These are phyloP conservation scores for Pythium aristosporum DNA, from an alignment of 352 stramenopile species.

Conservation along the genomic window DNA sequence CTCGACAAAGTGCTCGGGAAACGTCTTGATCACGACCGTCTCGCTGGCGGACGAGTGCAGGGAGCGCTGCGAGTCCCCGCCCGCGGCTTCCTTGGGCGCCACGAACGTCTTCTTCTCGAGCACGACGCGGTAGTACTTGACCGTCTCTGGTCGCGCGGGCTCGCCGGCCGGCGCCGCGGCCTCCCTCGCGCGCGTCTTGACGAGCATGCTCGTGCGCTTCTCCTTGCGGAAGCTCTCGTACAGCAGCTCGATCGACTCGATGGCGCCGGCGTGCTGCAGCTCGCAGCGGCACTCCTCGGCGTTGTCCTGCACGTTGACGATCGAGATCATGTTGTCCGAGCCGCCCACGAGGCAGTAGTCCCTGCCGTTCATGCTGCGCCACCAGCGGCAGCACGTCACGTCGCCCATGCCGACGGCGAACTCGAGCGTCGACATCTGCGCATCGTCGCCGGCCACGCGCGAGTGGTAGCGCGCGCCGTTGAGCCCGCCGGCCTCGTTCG, in stretches of 20 bases:
- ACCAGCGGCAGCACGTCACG: slow-evolving; percentile 74
- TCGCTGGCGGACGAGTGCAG: slow-evolving; percentile 10
- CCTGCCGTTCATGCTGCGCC: slow-evolving; percentile 75
- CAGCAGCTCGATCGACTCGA: slow-evolving; percentile 75
- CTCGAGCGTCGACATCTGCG: slow-evolving; percentile 85
- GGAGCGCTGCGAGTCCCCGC: too few relatives aligned
- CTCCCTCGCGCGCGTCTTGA: slow-evolving; percentile 44
- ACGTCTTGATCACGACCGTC: slow-evolving; percentile 75
- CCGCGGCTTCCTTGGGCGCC: slow-evolving; percentile 24
- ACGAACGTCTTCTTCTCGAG: slow-evolving; percentile 75
- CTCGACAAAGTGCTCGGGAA: slow-evolving; percentile 84
- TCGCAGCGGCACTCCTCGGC: slow-evolving; percentile 83
- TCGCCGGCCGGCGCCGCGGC: neutral
- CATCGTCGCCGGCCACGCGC: slow-evolving; percentile 73
- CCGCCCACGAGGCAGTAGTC: slow-evolving; percentile 86
- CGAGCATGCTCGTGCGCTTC: slow-evolving; percentile 79
- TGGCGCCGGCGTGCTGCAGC: slow-evolving; percentile 55
- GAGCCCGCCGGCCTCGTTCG: slow-evolving; percentile 72
- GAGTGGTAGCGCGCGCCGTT: slow-evolving; percentile 84
- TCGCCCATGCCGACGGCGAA: slow-evolving; percentile 69
- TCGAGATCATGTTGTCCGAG: slow-evolving; percentile 73
- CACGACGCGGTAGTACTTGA: slow-evolving; percentile 79
- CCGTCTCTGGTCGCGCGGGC: neutral
- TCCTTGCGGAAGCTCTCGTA: slow-evolving; percentile 77
- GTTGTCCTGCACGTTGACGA: slow-evolving; percentile 87